phyloP scores from a whole-genome alignment of 129 eudicot species.

The Centaurea solstitialis region DNA sequence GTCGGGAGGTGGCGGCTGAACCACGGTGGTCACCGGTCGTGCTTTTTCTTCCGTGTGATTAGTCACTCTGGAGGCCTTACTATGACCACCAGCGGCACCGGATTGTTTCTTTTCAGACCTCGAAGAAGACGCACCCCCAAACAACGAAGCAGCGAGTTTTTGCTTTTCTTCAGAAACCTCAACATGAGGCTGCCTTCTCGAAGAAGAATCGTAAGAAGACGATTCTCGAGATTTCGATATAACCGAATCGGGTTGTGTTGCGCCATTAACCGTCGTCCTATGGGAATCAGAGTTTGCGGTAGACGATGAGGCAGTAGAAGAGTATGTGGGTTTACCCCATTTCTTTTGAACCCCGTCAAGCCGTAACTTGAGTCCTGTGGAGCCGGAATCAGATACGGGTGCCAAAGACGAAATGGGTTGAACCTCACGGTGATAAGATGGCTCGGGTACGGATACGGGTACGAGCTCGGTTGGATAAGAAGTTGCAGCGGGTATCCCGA shows the following conservation, averaged over 20 bases:
- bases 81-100: constrained; percentile 43
- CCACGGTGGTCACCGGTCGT: constrained; percentile 30
- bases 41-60: constrained; percentile 42
- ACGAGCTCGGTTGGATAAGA: constrained; percentile 67
- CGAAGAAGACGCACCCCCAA: constrained; percentile 62
- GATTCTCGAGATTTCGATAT: constrained; percentile 43
- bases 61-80: constrained; percentile 52
- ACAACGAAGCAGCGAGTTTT: constrained; percentile 84
- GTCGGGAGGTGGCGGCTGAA: constrained; percentile 69
- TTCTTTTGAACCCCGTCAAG: constrained; percentile 96
- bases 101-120: constrained; percentile 62
- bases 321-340: constrained; percentile 86
- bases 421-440: constrained; percentile 49
- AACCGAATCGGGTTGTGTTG: constrained; percentile 39
- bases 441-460: constrained; percentile 70
- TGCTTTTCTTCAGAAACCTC: constrained; percentile 86
- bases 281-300: constrained; percentile 54
- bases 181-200: constrained; percentile 40
- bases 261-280: constrained; percentile 45
- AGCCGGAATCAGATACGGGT: constrained; percentile 46
- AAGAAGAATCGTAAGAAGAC: constrained; percentile 35
- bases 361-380: constrained; percentile 70
- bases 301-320: constrained; percentile 74
- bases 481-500: constrained; percentile 44
- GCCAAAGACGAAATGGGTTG: constrained; percentile 38